Evolutionary conservation across 768 basidiomycete species (phyloP), one percentile per base, ranked within the genome.

Genomic region (Kwoniella sp.): DNA sequence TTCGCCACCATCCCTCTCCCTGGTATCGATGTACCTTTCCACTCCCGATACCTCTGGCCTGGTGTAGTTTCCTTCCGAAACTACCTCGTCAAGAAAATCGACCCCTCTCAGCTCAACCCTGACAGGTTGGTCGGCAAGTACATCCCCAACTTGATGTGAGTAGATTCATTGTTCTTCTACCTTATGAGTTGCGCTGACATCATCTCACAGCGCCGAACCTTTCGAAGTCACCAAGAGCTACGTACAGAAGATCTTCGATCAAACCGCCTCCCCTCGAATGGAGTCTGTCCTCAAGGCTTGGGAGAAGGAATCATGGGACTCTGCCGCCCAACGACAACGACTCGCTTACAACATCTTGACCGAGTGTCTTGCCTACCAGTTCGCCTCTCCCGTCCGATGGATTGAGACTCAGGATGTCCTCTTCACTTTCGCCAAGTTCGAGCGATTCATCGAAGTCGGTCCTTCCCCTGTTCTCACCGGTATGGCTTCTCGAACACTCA

Each of bases 21-120:
- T 40, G 95, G 95, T 65, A 97, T 99, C 72, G 96, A 98, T 73
- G 96, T 99, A 1, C 96, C 96, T 3, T 99, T 99, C 90, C 96
- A 99, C 80, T 98, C 96, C 2, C 90, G 94, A 64, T 99, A 98
- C 81, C 86, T 99, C 40, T 99, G 96, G 96, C 94, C 94, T 17
- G 93, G 93, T 77, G 93, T 96, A 27, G 85, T 95, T 88, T 91
- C 94, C 10, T 95, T 96, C 90, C 88, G 93, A 70, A 91, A 92
- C 60, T 96, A 98, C 81, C 84, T 99, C 17, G 94, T 93, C 44
- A 98, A 97, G 86, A 99, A 98, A 83, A 94, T 99, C 80, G 92
- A 96, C 72, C 85, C 92, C 1, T 84, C 86, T 9, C 87, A 94
- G 62, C 85, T 99, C 73, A 90, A 97, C 79, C 93, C 95, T 24